These are phyloP conservation scores for Phytophthora constricta DNA, from an alignment of 352 stramenopile species.

Conservation along the genomic window DNA sequence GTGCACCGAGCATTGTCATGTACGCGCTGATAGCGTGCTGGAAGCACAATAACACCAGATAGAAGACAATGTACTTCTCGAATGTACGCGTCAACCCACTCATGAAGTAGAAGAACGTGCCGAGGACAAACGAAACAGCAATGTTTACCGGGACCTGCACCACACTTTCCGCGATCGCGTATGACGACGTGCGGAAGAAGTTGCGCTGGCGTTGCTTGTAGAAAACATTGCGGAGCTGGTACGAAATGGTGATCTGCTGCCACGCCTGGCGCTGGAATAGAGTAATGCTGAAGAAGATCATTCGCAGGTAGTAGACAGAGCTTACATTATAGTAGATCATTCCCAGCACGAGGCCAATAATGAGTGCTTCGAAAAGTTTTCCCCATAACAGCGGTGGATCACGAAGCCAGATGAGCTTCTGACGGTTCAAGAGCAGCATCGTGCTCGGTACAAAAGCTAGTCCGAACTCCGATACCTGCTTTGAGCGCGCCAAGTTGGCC, in stretches of 20 bases:
- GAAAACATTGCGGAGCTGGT: constrained; percentile 83
- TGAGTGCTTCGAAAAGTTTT: constrained; percentile 63
- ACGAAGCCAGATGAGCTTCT: constrained; percentile 74
- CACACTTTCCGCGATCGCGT: constrained; percentile 70
- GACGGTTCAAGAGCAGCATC: constrained; percentile 57
- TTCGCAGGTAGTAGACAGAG: constrained; percentile 67
- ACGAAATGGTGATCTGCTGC: constrained; percentile 76
- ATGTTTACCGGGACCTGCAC: constrained; percentile 74
- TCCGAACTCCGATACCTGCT: constrained; percentile 59
- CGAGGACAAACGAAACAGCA: constrained; percentile 59
- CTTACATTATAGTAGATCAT: constrained; percentile 71
- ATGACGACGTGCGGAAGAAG: constrained; percentile 89
- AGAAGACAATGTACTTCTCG: constrained; percentile 79
- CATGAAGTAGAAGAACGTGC: constrained; percentile 91
- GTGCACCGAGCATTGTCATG: constrained; percentile 64
- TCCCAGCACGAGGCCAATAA: constrained; percentile 83
- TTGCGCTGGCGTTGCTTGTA: constrained; percentile 91
- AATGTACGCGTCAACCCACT: constrained; percentile 73
- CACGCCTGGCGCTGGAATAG: constrained; percentile 78
- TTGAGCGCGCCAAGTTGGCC: constrained; percentile 51
- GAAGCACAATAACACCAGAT: constrained; percentile 80
- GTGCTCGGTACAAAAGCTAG: constrained; percentile 55
- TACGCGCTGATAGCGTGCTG: constrained; percentile 71
- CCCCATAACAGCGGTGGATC: constrained; percentile 67
- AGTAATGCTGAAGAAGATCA: constrained; percentile 75